Conservation (phyloP, 2,329 filamentous ascomycete genomes). For the Didymella sp. region DNA sequence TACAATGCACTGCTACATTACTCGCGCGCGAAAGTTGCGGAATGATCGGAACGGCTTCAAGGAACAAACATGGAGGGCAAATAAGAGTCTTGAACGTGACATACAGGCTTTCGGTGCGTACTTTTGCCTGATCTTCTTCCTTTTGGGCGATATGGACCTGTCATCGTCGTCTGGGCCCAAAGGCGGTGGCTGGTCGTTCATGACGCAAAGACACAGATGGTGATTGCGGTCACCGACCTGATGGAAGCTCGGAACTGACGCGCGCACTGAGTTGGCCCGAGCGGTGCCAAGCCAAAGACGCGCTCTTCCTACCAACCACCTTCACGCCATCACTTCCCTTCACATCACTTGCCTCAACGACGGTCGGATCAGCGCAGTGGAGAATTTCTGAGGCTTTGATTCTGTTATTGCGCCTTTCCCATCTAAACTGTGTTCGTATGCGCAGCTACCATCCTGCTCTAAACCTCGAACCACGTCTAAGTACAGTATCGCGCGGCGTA, state of each 20-base stretch:
- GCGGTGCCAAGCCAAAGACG: conserved; percentile 12
- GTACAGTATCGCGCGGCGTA: neutral
- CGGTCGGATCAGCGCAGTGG: neutral
- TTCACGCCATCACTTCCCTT: neutral
- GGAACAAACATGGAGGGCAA: neutral
- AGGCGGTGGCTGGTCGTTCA: conserved; percentile 35
- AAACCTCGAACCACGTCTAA: no score
- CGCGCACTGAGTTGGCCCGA: conserved; percentile 7
- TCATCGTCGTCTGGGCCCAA: conserved; percentile 30
- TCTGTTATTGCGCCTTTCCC: no score
- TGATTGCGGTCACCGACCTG: conserved; percentile 14
- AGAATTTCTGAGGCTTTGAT: no score
- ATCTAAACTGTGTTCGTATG: no score
- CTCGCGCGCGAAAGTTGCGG: conserved; percentile 23
- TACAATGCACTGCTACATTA: neutral
- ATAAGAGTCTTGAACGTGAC: conserved; percentile 21
- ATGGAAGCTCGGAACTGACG: conserved; percentile 13
- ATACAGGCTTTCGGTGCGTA: conserved; percentile 48
- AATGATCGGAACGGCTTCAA: conserved; percentile 27
- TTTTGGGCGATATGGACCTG: conserved; percentile 40
- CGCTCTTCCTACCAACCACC: neutral
- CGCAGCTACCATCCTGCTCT: no score
- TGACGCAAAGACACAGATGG: conserved; percentile 23
- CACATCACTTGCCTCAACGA: neutral
- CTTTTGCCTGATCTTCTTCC: conserved; percentile 48